Percentiles rank a stretch among this genome's conserved stretches.
Evolutionary conservation across 139 green algal species (phyloP).

Genomic region (Zygnema cylindricum): DNA sequence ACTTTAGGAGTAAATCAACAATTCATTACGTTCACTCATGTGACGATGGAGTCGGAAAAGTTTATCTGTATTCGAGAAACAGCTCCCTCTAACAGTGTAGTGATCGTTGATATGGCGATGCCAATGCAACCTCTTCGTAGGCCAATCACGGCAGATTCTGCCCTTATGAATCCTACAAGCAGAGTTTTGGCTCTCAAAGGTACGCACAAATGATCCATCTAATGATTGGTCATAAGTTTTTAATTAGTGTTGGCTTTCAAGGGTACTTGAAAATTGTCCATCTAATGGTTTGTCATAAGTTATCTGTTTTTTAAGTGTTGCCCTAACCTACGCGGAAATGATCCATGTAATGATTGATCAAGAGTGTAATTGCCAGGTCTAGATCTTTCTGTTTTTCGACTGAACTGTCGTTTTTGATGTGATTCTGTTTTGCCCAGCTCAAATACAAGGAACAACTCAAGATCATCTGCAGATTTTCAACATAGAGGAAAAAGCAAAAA

Average conservation of each 20-base stretch:
- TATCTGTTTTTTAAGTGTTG: too few relatives aligned
- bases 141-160: conserved; percentile 96
- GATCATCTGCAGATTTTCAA: conserved; percentile 97
- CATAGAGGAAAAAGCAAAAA: conserved; percentile 97
- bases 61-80: conserved; percentile 97
- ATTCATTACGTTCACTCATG: conserved; percentile 96
- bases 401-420: neutral
- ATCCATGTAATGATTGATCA: too few relatives aligned
- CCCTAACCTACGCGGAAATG: too few relatives aligned
- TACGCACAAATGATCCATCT: too few relatives aligned
- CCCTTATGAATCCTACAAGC: conserved; percentile 91
- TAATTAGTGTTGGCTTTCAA: neutral
- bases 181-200: conserved; percentile 96
- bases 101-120: conserved; percentile 91
- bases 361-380: too few relatives aligned
- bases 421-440: conserved; percentile 40
- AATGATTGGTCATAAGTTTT: neutral
- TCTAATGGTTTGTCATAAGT: too few relatives aligned
- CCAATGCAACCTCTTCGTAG: conserved; percentile 80
- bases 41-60: conserved; percentile 96
- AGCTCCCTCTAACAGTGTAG: conserved; percentile 68
- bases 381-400: too few relatives aligned
- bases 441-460: conserved; percentile 62
- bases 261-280: too few relatives aligned
- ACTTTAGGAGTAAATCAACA: conserved; percentile 85